Base-by-base conservation (phyloP, 73 alveolate genomes). In the Symbiodinium pilosum region DNA sequence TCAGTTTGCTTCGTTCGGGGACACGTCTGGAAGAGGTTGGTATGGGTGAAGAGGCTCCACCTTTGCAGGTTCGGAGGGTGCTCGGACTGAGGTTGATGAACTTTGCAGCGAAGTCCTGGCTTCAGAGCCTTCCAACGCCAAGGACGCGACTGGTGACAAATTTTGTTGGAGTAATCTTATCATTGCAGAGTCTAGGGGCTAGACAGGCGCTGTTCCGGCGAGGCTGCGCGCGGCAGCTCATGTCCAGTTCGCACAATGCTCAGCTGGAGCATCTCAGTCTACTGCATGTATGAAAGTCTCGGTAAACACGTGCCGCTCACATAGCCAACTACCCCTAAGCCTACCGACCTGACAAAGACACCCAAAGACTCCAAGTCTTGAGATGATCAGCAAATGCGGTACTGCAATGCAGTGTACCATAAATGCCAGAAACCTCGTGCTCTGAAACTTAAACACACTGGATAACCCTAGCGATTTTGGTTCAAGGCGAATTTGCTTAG, bases 201-300 rank as follows among this genome's bases (percentile, higher is more conserved):
- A 30, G 16, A 36, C 4, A 87, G 94, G 94, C 94, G n/a, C 69
- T 87, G 43, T 87, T 54, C 64, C 94, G 94, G 32, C 94, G 94
- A 26, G 94, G 94, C 84, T 34, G 68, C 42, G 94, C 94, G 84
- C 94, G 69, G 34, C 94, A 56, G 42, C 54, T 81, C 64, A 40
- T 87, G 36, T 84, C 94, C 32, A 41, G 52, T 24, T 16, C 38
- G 38, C 59, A 47, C 59, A n/a, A n/a, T n/a, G n/a, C n/a, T n/a
- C n/a, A n/a, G n/a, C n/a, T n/a, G n/a, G n/a, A 6, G 59, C 59
- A 47, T 14, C 59, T 47, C 59, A 47, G 59, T 14, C 14, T 47
- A 47, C 59, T 14, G 59, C 59, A 9, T 47, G 59, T 14, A 47
- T 47, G 59, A 6, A 47, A 14, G 59, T 47, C 21, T 47, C 59